Percentiles rank a stretch among this genome's conserved stretches.
phyloP scores from a whole-genome alignment of 2,329 filamentous ascomycete genomes.

The Hymenoscyphus scutula region DNA sequence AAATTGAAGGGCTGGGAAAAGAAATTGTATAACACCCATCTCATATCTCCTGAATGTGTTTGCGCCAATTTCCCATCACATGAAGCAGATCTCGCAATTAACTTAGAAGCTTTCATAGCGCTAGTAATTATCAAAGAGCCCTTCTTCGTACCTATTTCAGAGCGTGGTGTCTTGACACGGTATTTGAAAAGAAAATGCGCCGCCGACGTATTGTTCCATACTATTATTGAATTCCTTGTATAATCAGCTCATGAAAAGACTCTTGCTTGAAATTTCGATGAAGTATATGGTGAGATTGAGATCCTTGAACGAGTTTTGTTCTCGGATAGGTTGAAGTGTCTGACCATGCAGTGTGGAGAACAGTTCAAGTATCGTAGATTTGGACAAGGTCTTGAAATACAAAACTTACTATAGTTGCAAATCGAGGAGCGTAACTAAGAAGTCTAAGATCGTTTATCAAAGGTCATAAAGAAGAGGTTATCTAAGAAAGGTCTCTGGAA shows the following conservation, averaged over 20 bases:
- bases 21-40: conserved; percentile 35
- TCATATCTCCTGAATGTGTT: conserved; percentile 55
- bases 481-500: too few species aligned
- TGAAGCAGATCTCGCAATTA: conserved; percentile 52
- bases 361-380: too few species aligned
- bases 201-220: conserved; percentile 52
- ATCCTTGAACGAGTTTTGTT: conserved; percentile 45
- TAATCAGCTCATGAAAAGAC: conserved; percentile 54
- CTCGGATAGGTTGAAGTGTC: conserved; percentile 50
- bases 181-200: conserved; percentile 53
- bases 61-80: conserved; percentile 58
- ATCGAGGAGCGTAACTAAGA: too few species aligned
- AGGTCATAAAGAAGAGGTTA: too few species aligned
- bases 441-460: too few species aligned
- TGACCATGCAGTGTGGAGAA: too few species aligned
- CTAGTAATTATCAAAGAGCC: conserved; percentile 58
- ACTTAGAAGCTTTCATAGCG: conserved; percentile 51
- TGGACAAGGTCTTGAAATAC: too few species aligned
- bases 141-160: conserved; percentile 49
- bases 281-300: conserved; percentile 56
- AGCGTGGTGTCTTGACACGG: conserved; percentile 45
- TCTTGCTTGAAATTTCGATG: conserved; percentile 54
- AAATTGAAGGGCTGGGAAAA: too few species aligned
- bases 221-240: conserved; percentile 48
- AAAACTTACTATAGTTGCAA: too few species aligned